These are phyloP conservation scores for Samsoniella hepiali DNA, from an alignment of 2,329 filamentous ascomycete species.

Conservation along the genomic window DNA sequence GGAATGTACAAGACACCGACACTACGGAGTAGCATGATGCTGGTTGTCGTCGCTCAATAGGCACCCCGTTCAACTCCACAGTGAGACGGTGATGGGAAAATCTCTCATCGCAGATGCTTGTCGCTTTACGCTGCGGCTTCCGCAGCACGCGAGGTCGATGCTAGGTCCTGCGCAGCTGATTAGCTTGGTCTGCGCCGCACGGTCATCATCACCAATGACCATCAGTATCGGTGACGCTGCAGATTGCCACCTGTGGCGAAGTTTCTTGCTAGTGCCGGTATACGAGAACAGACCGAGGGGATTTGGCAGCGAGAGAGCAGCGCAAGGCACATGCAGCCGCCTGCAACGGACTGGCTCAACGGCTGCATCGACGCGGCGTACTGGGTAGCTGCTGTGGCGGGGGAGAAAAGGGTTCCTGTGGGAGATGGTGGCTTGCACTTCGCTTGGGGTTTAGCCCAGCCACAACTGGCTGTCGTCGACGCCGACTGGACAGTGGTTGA, in stretches of 20 bases:
- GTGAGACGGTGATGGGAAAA: constrained; percentile 8
- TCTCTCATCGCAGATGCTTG: constrained; percentile 1
- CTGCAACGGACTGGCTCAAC: neutral
- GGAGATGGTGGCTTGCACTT: constrained; percentile 17
- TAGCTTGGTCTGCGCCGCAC: constrained; percentile 4
- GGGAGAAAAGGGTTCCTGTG: neutral
- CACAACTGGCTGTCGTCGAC: neutral
- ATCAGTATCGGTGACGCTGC: neutral
- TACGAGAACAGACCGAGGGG: neutral
- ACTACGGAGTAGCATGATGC: neutral
- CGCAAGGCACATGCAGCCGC: constrained; percentile 1
- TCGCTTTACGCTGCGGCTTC: neutral
- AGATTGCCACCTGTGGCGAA: neutral
- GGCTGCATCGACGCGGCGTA: constrained; percentile 1
- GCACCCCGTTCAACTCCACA: neutral
- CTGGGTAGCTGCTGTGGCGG: neutral
- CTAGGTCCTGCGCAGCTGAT: neutral
- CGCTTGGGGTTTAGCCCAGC: constrained; percentile 10
- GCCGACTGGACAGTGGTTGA: neutral
- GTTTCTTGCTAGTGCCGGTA: neutral
- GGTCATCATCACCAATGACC: neutral
- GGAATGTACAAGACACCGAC: too few species aligned
- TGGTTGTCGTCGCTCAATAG: neutral
- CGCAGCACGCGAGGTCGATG: neutral
- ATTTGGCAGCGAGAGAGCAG: neutral